Evolutionary conservation across 208 protist genomes (phyloP).

Genomic region (Herpetomonas tarakana): DNA sequence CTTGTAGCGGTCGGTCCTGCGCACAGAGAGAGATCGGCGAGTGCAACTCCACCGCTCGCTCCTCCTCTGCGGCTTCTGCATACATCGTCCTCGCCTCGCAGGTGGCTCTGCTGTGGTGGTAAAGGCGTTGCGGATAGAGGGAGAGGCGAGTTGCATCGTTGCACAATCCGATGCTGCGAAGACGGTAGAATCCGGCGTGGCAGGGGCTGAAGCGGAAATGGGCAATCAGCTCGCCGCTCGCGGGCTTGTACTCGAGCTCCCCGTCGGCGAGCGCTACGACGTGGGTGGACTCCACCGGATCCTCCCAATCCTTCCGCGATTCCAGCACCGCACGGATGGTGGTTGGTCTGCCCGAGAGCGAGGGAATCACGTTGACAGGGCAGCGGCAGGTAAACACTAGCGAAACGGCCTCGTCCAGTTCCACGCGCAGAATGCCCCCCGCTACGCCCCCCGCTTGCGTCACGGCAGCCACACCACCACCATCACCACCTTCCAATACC

Average conservation of each 20-base stretch:
- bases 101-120: neutral
- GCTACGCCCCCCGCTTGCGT: neutral
- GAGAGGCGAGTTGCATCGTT: conserved; percentile 37
- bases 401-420: conserved; percentile 31
- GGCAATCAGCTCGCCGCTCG: conserved; percentile 23
- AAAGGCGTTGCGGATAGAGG: conserved; percentile 19
- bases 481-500: neutral
- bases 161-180: conserved; percentile 42
- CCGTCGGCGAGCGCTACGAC: conserved; percentile 36
- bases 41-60: neutral
- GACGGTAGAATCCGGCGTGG: conserved; percentile 60
- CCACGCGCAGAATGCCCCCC: conserved; percentile 8
- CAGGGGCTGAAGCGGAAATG: conserved; percentile 46
- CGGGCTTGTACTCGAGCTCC: conserved; percentile 24
- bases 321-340: conserved; percentile 38
- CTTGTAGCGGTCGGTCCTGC: too few species aligned
- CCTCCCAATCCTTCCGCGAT: conserved; percentile 70
- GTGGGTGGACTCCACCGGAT: conserved; percentile 54
- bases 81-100: neutral
- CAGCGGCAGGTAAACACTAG: conserved; percentile 23
- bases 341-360: neutral
- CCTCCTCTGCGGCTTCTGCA: neutral
- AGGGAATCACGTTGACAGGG: conserved; percentile 25
- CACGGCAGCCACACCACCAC: neutral
- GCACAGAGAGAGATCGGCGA: too few species aligned